Conservation (phyloP, 805 yeast genomes). For the Kodamaea hsintzibuensis region DNA sequence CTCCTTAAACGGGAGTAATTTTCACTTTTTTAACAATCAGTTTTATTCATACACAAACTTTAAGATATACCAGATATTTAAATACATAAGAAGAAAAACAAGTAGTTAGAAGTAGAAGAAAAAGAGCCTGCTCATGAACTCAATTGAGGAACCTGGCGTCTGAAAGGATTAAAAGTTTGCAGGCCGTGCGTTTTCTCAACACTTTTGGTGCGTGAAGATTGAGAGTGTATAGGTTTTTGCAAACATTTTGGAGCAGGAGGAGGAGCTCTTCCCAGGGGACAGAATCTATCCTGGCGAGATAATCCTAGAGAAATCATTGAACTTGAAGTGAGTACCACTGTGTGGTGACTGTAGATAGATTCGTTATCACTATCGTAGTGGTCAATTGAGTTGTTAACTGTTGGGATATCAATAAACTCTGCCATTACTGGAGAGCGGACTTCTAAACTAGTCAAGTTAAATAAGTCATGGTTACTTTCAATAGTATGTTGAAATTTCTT, state of each 20-base stretch:
- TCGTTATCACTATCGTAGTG: not conserved
- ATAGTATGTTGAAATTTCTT: not conserved
- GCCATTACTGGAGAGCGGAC: not conserved
- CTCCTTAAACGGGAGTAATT: not conserved
- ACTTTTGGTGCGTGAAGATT: not conserved
- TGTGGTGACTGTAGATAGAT: not conserved
- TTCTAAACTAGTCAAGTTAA: slow-evolving; percentile 7
- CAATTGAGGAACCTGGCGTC: not conserved
- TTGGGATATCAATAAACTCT: not conserved
- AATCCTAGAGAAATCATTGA: slow-evolving; percentile 1
- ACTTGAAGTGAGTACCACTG: slow-evolving; percentile 1
- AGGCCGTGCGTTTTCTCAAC: not conserved
- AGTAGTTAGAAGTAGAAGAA: too few relatives aligned
- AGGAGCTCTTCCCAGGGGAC: slow-evolving; percentile 1
- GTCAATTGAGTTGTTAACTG: not conserved
- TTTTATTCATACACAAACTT: not conserved
- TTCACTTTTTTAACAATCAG: not conserved
- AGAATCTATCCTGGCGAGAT: not conserved
- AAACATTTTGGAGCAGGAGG: slow-evolving; percentile 1
- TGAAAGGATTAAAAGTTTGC: not conserved
- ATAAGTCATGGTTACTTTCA: not conserved
- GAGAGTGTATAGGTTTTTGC: not conserved
- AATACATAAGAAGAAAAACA: not conserved
- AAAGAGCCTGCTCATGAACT: not conserved
- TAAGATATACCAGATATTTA: not conserved